Evolutionary conservation across 345 rosid genomes (phyloP).

Genomic region (Eucalyptus tenuipes): DNA sequence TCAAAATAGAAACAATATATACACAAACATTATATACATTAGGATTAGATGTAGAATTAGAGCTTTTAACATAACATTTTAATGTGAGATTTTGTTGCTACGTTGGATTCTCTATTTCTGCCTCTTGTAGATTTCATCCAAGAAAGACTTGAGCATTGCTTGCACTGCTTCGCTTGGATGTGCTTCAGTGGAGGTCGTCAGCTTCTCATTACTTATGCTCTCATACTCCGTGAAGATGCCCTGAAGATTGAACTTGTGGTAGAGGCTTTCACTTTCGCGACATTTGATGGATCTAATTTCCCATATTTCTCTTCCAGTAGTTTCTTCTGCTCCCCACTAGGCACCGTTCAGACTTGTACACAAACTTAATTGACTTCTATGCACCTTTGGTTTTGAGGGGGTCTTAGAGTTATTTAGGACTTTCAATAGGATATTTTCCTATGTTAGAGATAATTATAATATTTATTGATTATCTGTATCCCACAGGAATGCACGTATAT

Average conservation of each 20-base stretch:
- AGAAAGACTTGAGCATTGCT: constrained; percentile 72
- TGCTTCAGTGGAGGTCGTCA: constrained; percentile 42
- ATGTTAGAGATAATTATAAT: neutral
- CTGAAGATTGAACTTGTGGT: constrained; percentile 58
- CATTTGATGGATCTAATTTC: constrained; percentile 42
- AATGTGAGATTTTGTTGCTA: neutral
- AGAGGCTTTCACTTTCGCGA: constrained; percentile 62
- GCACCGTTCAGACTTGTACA: neutral
- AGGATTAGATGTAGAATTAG: neutral
- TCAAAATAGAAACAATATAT: neutral
- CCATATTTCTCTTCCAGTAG: constrained; percentile 63
- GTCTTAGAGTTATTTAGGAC: neutral
- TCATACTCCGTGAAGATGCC: constrained; percentile 59
- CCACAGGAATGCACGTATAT: neutral
- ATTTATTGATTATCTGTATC: neutral
- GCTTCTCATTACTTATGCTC: constrained; percentile 61
- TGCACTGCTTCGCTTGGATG: constrained; percentile 60
- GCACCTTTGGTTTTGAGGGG: neutral
- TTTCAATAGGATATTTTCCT: neutral
- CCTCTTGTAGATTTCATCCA: constrained; percentile 87
- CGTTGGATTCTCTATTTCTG: constrained; percentile 22
- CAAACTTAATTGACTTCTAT: neutral
- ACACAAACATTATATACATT: neutral
- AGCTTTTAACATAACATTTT: neutral
- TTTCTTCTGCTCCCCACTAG: constrained; percentile 40